These are phyloP conservation scores for Cyberlindnera nakhonratchasimensis DNA, from an alignment of 805 yeast species.

Conservation along the genomic window DNA sequence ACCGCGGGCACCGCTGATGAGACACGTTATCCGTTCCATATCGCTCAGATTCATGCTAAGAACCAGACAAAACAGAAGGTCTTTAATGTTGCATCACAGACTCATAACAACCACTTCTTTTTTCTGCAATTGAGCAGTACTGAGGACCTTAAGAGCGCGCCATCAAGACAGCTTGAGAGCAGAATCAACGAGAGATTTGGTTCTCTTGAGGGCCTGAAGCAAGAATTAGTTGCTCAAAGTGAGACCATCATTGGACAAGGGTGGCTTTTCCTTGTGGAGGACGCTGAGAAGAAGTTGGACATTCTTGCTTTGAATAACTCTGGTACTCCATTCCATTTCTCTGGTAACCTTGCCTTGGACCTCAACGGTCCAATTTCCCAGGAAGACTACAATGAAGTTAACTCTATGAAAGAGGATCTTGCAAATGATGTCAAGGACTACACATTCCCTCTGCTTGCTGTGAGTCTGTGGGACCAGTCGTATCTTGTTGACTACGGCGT, in stretches of 20 bases:
- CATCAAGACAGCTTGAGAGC: slow-evolving; percentile 35
- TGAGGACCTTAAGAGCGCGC: slow-evolving; percentile 26
- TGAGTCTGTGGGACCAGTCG: slow-evolving; percentile 90
- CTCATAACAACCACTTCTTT: slow-evolving; percentile 88
- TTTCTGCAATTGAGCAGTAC: slow-evolving; percentile 53
- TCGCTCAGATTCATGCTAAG: slow-evolving; percentile 62
- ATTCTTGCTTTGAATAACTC: slow-evolving; percentile 60
- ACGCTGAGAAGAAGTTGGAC: slow-evolving; percentile 53
- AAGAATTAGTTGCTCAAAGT: slow-evolving; percentile 14
- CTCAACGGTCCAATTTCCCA: slow-evolving; percentile 67
- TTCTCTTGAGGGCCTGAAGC: slow-evolving; percentile 22
- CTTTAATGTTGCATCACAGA: slow-evolving; percentile 89
- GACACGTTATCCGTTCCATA: slow-evolving; percentile 69
- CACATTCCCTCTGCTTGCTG: slow-evolving; percentile 69
- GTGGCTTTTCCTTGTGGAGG: slow-evolving; percentile 71
- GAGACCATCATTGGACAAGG: slow-evolving; percentile 53
- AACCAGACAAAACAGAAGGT: slow-evolving; percentile 60
- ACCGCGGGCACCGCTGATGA: slow-evolving; percentile 82
- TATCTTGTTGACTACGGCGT: slow-evolving; percentile 83
- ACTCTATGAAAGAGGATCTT: slow-evolving; percentile 41
- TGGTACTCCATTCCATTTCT: slow-evolving; percentile 73
- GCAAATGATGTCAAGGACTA: slow-evolving; percentile 46
- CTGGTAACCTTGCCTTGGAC: slow-evolving; percentile 69
- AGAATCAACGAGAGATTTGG: slow-evolving; percentile 39
- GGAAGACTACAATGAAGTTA: slow-evolving; percentile 47